phyloP scores from a whole-genome alignment of 805 yeast genomes.

The Candida oleophila region DNA sequence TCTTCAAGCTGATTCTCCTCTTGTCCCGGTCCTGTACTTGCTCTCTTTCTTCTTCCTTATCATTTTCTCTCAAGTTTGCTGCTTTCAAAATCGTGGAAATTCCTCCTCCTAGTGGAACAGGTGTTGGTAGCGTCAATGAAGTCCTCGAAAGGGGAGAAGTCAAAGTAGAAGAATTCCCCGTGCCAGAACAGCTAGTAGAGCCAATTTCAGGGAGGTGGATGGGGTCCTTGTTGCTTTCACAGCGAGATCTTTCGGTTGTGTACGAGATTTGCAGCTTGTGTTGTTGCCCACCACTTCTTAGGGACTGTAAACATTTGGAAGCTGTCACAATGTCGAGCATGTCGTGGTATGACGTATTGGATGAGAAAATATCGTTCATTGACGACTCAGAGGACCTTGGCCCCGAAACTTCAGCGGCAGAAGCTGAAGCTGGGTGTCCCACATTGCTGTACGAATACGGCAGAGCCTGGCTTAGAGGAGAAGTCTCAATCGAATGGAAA shows the following conservation, averaged over 20 bases:
- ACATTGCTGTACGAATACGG: background rate
- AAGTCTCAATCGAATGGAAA: background rate
- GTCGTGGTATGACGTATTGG: constrained; percentile 12
- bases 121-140: background rate
- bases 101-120: constrained; percentile 12
- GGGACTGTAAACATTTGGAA: constrained; percentile 33
- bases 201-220: background rate
- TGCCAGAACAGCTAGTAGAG: background rate
- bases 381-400: background rate
- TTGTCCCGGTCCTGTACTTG: background rate
- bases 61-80: constrained; percentile 18
- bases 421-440: too few species aligned
- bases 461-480: background rate
- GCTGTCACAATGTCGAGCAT: constrained; percentile 35
- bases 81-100: constrained; percentile 32
- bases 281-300: constrained; percentile 11
- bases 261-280: background rate
- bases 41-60: background rate
- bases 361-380: background rate
- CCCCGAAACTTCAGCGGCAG: too few species aligned
- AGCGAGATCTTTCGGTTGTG: background rate
- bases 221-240: background rate
- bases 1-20: constrained; percentile 23
- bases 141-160: background rate
- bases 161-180: background rate